These are phyloP conservation scores for Ogataea ramenticola DNA, from an alignment of 805 yeast genomes.

Conservation along the genomic window DNA sequence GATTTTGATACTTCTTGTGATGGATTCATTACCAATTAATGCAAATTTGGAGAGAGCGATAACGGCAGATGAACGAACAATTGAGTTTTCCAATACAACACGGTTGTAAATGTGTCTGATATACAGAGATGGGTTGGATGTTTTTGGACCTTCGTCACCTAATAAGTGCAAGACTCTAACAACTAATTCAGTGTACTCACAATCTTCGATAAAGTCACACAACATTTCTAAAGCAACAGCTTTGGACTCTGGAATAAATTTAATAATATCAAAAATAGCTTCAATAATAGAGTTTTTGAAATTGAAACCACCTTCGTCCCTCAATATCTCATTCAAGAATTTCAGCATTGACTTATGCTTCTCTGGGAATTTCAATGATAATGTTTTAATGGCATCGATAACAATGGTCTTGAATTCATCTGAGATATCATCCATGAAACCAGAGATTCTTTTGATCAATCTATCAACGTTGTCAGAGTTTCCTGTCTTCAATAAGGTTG, in stretches of 20 bases:
- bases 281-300: constrained; percentile 87
- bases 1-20: constrained; percentile 63
- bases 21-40: constrained; percentile 58
- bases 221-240: constrained; percentile 79
- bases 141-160: constrained; percentile 91
- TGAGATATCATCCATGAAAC: constrained; percentile 86
- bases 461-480: constrained; percentile 85
- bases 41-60: constrained; percentile 90
- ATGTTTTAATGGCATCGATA: constrained; percentile 87
- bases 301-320: constrained; percentile 84
- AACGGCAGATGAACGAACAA: constrained; percentile 93
- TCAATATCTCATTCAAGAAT: constrained; percentile 75
- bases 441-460: constrained; percentile 77
- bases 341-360: constrained; percentile 77
- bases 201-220: constrained; percentile 97
- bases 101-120: constrained; percentile 96
- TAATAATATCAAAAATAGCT: constrained; percentile 86
- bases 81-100: constrained; percentile 91
- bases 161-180: constrained; percentile 88
- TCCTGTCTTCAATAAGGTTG: constrained; percentile 92
- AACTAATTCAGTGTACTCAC: constrained; percentile 90
- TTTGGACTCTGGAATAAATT: constrained; percentile 76
- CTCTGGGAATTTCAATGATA: constrained; percentile 88
- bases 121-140: constrained; percentile 79
- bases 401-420: constrained; percentile 95